Conservation (phyloP, 306 rosid species). For the Prunus davidiana region DNA sequence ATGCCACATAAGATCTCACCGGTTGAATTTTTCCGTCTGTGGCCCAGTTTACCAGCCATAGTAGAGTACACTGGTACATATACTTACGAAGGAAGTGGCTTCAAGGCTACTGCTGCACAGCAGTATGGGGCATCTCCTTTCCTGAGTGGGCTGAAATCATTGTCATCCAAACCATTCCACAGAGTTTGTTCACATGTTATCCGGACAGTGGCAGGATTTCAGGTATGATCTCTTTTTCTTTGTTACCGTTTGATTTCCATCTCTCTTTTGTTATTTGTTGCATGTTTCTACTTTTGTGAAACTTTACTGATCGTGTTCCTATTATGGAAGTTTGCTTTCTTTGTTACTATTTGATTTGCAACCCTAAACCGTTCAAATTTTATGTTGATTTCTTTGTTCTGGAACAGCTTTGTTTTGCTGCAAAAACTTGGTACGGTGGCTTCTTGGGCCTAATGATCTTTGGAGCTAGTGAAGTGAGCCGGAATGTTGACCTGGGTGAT, state of each 20-base stretch:
- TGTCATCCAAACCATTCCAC: slow-evolving; percentile 94
- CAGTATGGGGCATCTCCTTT: slow-evolving; percentile 96
- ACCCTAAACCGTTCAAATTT: not conserved
- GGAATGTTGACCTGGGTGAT: slow-evolving; percentile 94
- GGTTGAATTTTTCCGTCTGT: slow-evolving; percentile 91
- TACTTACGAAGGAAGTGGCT: slow-evolving; percentile 97
- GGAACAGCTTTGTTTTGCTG: slow-evolving; percentile 84
- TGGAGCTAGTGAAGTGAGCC: slow-evolving; percentile 98
- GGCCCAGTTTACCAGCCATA: slow-evolving; percentile 98
- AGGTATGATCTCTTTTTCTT: slow-evolving; percentile 42
- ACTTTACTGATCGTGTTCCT: slow-evolving; percentile 4
- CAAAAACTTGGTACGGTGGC: slow-evolving; percentile 98
- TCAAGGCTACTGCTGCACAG: slow-evolving; percentile 97
- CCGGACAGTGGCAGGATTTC: slow-evolving; percentile 97
- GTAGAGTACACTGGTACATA: slow-evolving; percentile 94
- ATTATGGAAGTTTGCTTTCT: not conserved
- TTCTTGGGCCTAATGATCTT: slow-evolving; percentile 95
- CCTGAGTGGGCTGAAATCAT: slow-evolving; percentile 89
- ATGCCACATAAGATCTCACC: slow-evolving; percentile 91
- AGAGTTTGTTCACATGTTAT: slow-evolving; percentile 93
- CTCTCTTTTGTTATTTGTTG: not conserved
- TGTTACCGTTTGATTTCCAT: not conserved
- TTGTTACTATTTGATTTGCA: not conserved
- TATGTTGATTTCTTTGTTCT: not conserved
- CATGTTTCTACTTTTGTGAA: not conserved